Evolutionary conservation across 495 filamentous ascomycete species (phyloP).

Genomic region (Lineolata rhizophorae): DNA sequence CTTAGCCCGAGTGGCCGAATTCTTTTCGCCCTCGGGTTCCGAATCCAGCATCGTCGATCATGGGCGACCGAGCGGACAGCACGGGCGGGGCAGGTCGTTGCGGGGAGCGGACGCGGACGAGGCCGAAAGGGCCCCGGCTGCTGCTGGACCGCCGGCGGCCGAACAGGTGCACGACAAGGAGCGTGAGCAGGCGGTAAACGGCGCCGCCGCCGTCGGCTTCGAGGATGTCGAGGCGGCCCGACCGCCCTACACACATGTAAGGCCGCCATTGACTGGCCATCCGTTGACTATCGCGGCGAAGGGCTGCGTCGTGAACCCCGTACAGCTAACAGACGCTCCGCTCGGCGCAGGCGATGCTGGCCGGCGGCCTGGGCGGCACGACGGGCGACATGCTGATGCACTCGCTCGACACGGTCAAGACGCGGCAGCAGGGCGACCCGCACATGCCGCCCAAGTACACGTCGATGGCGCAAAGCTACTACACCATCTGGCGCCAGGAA

Average conservation of each 20-base stretch:
- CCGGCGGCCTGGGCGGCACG: conserved; percentile 74
- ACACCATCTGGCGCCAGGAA: conserved; percentile 82
- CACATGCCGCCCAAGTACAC: conserved; percentile 79
- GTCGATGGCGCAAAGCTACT: conserved; percentile 69
- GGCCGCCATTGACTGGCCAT: not conserved
- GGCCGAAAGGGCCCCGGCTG: no score
- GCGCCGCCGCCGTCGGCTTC: no score
- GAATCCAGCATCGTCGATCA: no score
- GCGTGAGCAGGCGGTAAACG: no score
- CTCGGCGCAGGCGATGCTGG: conserved; percentile 59
- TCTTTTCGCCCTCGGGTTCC: no score
- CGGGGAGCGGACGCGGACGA: no score
- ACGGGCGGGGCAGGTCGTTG: no score
- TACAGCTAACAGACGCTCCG: not conserved
- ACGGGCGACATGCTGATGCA: conserved; percentile 98
- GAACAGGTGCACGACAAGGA: no score
- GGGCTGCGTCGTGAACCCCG: not conserved
- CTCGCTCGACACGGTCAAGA: conserved; percentile 96
- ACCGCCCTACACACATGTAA: conserved; percentile 15
- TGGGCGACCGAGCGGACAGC: no score
- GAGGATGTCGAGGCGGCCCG: conserved; percentile 10
- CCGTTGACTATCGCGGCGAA: not conserved
- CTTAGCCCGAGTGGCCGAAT: no score
- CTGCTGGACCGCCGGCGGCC: no score
- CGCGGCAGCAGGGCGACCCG: conserved; percentile 92